Evolutionary conservation across 192 early-diverging fungal genomes (phyloP).

Genomic region (Coemansia sp.): DNA sequence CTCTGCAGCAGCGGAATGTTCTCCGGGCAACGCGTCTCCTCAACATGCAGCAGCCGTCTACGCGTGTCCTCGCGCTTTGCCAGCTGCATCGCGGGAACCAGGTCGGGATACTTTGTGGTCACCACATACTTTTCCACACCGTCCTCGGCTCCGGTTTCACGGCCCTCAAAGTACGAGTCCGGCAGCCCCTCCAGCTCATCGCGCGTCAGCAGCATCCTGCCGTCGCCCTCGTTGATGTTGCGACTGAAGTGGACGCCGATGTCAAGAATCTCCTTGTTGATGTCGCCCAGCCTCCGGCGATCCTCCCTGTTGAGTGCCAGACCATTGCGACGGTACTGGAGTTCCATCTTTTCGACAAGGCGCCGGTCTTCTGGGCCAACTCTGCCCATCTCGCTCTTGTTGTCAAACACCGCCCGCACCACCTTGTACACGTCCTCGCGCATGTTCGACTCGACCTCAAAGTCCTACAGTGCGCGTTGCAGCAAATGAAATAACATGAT

Average conservation of each 20-base stretch:
- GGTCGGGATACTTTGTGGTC: slow-evolving; percentile 74
- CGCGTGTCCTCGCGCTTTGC: slow-evolving; percentile 60
- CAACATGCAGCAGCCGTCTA: slow-evolving; percentile 50
- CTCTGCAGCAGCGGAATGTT: slow-evolving; percentile 66
- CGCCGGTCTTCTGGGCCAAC: slow-evolving; percentile 68
- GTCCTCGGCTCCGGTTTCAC: slow-evolving; percentile 59
- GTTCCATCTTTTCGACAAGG: slow-evolving; percentile 67
- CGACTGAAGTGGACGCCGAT: slow-evolving; percentile 71
- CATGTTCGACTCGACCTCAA: slow-evolving; percentile 66
- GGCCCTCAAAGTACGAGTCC: slow-evolving; percentile 66
- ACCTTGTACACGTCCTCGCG: slow-evolving; percentile 67
- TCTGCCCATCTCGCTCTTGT: slow-evolving; percentile 44
- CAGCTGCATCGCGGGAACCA: slow-evolving; percentile 51
- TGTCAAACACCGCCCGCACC: slow-evolving; percentile 57
- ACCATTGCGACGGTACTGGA: slow-evolving; percentile 70
- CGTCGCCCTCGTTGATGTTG: slow-evolving; percentile 70
- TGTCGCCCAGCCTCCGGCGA: slow-evolving; percentile 61
- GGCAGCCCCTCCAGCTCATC: slow-evolving; percentile 75
- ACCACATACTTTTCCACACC: slow-evolving; percentile 66
- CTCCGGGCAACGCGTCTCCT: slow-evolving; percentile 61
- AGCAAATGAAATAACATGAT: background rate
- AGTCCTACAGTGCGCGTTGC: slow-evolving; percentile 36
- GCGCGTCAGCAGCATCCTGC: slow-evolving; percentile 49
- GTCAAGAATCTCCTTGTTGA: slow-evolving; percentile 70
- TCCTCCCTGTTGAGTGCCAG: slow-evolving; percentile 64